Conservation (phyloP, 164 flowering plant genomes). For the Vitis amurensis region DNA sequence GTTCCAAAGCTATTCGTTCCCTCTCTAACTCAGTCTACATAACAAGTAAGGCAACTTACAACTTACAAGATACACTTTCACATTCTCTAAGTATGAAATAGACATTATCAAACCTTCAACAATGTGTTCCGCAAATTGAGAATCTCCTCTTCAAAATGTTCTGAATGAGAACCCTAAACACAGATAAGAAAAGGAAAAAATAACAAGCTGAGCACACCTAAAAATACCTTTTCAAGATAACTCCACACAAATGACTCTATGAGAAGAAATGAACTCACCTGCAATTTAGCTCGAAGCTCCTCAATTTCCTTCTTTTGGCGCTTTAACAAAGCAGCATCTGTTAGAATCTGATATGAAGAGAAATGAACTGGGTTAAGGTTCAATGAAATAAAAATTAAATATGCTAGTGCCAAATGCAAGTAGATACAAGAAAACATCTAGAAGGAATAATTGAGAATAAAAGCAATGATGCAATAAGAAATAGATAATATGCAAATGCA, state of each 20-base stretch:
- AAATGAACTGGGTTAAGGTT: neutral
- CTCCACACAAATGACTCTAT: neutral
- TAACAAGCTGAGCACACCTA: neutral
- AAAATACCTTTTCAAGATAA: neutral
- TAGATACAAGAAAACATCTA: neutral
- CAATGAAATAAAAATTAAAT: neutral
- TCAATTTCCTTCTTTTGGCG: constrained; percentile 99
- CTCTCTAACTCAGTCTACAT: constrained; percentile 88
- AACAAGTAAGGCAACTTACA: constrained; percentile 7
- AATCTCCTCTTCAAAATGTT: constrained; percentile 86
- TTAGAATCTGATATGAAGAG: constrained; percentile 60
- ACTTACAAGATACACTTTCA: constrained; percentile 1
- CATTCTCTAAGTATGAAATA: constrained; percentile 1
- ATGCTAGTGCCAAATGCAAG: neutral
- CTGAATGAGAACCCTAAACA: constrained; percentile 79
- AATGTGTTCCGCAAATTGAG: constrained; percentile 82
- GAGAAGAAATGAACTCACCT: constrained; percentile 39
- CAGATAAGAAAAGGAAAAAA: neutral
- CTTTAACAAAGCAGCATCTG: constrained; percentile 96
- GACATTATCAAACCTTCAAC: constrained; percentile 52
- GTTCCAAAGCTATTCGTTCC: constrained; percentile 88
- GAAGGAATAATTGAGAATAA: neutral
- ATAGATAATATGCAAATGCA: neutral
- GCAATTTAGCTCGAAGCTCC: constrained; percentile 86
- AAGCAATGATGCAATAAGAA: constrained; percentile 4